Evolutionary conservation across 768 basidiomycete genomes (phyloP).

Genomic region (Trametes cingulata): DNA sequence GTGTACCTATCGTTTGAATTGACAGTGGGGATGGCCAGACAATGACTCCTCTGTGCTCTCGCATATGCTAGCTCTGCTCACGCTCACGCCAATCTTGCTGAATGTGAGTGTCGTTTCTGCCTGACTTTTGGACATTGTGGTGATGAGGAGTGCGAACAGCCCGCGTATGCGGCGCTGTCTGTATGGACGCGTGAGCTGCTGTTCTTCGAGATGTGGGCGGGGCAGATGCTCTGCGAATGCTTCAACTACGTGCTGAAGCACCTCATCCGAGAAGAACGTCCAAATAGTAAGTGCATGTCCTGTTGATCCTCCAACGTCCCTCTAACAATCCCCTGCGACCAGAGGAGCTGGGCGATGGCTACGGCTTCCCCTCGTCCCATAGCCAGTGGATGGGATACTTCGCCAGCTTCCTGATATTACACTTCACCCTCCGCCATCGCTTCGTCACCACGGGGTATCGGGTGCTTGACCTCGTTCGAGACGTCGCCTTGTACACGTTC

Average conservation of each 20-base stretch:
- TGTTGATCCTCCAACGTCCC: background rate
- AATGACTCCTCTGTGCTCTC: slow-evolving; percentile 32
- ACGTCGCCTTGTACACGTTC: slow-evolving; percentile 46
- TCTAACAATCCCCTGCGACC: background rate
- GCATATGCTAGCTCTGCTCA: slow-evolving; percentile 33
- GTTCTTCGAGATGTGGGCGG: slow-evolving; percentile 83
- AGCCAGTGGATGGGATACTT: slow-evolving; percentile 93
- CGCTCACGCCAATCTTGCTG: slow-evolving; percentile 35
- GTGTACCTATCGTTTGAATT: background rate
- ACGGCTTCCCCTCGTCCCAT: slow-evolving; percentile 87
- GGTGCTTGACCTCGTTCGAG: slow-evolving; percentile 54
- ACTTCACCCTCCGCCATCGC: slow-evolving; percentile 68
- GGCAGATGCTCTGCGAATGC: slow-evolving; percentile 71
- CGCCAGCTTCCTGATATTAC: slow-evolving; percentile 70
- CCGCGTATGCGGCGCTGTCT: slow-evolving; percentile 75
- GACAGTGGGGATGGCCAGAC: slow-evolving; percentile 26
- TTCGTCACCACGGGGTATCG: slow-evolving; percentile 55
- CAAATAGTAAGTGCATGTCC: slow-evolving; percentile 49
- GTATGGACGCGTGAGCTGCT: slow-evolving; percentile 77
- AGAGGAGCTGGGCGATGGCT: slow-evolving; percentile 68
- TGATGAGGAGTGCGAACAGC: slow-evolving; percentile 41
- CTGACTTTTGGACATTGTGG: background rate
- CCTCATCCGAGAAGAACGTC: slow-evolving; percentile 66
- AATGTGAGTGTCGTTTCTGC: slow-evolving; percentile 24
- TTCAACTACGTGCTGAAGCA: slow-evolving; percentile 72